Evolutionary conservation across 1,284 basidiomycete genomes (phyloP).

Genomic region (Malassezia yamatoensis): DNA sequence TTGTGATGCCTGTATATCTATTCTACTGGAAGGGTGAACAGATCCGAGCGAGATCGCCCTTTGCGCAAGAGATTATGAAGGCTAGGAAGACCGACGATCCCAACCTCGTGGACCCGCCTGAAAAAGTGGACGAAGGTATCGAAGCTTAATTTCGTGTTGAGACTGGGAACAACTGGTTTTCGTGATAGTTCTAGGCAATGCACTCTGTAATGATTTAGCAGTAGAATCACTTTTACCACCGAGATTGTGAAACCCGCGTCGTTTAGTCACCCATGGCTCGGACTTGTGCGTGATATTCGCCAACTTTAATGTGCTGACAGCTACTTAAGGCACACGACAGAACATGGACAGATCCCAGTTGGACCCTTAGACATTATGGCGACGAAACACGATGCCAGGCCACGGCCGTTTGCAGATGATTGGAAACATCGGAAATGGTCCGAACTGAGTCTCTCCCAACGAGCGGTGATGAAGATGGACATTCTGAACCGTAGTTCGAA

Average conservation of each 20-base stretch:
- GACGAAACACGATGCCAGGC: not conserved
- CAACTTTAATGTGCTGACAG: too few species aligned
- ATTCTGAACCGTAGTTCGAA: not conserved
- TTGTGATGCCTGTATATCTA: slow-evolving; percentile 50
- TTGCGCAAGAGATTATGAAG: slow-evolving; percentile 18
- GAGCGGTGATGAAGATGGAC: not conserved
- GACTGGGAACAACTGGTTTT: too few species aligned
- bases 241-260: too few species aligned
- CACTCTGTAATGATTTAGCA: too few species aligned
- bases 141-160: too few species aligned
- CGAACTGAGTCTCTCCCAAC: not conserved
- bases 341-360: too few species aligned
- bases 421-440: not conserved
- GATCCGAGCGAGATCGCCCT: slow-evolving; percentile 48
- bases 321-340: too few species aligned
- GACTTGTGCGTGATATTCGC: too few species aligned
- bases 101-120: slow-evolving; percentile 31
- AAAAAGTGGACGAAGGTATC: not conserved
- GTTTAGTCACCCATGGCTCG: too few species aligned
- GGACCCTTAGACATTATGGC: too few species aligned
- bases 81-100: slow-evolving; percentile 21
- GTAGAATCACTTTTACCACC: too few species aligned
- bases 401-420: slow-evolving; percentile 2
- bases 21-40: slow-evolving; percentile 50
- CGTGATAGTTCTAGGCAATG: too few species aligned